phyloP scores from a whole-genome alignment of 768 basidiomycete genomes.

The Termitomyces heimii region DNA sequence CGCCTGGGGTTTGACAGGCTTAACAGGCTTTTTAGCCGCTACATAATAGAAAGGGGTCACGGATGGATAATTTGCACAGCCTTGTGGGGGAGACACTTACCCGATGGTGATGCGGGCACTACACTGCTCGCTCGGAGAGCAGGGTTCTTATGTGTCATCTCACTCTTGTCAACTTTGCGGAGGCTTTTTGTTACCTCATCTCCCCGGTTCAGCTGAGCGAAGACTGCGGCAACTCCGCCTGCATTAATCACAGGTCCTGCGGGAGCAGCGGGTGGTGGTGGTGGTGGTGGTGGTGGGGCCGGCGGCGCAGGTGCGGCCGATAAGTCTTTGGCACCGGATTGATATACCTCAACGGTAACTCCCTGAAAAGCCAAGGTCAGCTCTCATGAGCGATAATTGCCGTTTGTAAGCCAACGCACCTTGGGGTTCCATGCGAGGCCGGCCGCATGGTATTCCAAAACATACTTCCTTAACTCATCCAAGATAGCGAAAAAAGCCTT shows the following conservation, averaged over 20 bases:
- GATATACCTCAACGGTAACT: conserved; percentile 49
- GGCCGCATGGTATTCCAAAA: conserved; percentile 79
- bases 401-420: conserved; percentile 30
- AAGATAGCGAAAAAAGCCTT: conserved; percentile 62
- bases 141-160: conserved; percentile 99
- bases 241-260: conserved; percentile 36
- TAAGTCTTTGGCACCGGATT: conserved; percentile 18
- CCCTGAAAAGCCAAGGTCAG: conserved; percentile 34
- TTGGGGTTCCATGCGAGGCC: conserved; percentile 87
- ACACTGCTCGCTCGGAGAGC: conserved; percentile 61
- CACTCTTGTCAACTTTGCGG: conserved; percentile 90
- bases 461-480: conserved; percentile 77
- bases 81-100: conserved; percentile 16
- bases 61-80: neutral
- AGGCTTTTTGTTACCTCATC: conserved; percentile 86
- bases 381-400: neutral
- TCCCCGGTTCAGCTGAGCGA: conserved; percentile 87
- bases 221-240: conserved; percentile 72
- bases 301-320: conserved; percentile 46
- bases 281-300: conserved; percentile 50
- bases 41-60: neutral
- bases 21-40: conserved; percentile 60
- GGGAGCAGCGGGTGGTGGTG: conserved; percentile 39
- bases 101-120: conserved; percentile 29
- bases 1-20: conserved; percentile 80